Base-by-base conservation (phyloP, 2,329 filamentous ascomycete species). In the Spiromastix sp. region DNA sequence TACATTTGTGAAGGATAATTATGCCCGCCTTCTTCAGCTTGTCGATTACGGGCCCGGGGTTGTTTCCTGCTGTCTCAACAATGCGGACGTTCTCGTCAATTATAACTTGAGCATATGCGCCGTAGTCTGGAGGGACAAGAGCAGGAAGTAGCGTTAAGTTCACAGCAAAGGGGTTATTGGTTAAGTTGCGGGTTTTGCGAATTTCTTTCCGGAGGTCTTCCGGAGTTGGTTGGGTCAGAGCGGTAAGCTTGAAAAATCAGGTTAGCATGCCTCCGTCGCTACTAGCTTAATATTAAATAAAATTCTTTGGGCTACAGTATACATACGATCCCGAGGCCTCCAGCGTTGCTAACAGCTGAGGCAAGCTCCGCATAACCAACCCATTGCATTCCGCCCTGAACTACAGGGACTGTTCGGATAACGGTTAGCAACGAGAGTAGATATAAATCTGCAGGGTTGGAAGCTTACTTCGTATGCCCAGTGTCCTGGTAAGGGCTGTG, bases 1-100 rank as follows among this genome's bases (percentile, higher is more conserved):
- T 98, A 70, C 91, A 96, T 67, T 98, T 98, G 74, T 98, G 91
- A 38, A 98, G 68, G 49, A 98, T 78, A 37, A 74, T 89, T 51
- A 75, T 74, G 38, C 77, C 77, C 4, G 79, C 82, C 42, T 73
- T 73, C 67, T 96, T 98, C 36, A 98, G 72, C 67, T 85, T 76
- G 55, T 75, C 70, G 59, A 98, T 96, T 44, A 98, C 80, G 3
- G 87, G 86, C 1, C 86, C 91, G 0, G 91, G 91, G 50, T 71
- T 79, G 68, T 93, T 93, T 36, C 86, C 86, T 2, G 86, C 86
- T 2, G 86, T 94, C 66, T 96, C 91, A 48, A 96, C 89, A 42
- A 96, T 80, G 45, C 74, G 76, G 63, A 96, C 71, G 38, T 86
- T 87, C 66, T 95, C 87, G 55, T 95, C 87, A 54, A 98, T 87